A percentile compares a stretch with the other conserved stretches of the same genome.
phyloP scores from a whole-genome alignment of 106 monocot genomes.

The Allium fistulosum region DNA sequence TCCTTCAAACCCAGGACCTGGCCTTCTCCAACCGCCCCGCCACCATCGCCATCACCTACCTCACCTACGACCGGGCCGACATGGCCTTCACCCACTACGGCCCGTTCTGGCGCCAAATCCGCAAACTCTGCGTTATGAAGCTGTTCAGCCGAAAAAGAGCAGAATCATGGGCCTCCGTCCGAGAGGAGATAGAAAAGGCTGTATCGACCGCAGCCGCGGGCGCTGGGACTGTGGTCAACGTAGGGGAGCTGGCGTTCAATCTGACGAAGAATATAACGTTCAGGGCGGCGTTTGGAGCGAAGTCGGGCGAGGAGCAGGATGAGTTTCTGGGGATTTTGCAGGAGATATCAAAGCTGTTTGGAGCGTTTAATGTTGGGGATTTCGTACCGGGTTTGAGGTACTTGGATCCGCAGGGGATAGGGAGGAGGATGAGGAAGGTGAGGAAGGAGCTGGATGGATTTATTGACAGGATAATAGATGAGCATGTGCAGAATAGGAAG shows the following conservation, averaged over 20 bases:
- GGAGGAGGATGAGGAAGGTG: slow-evolving; percentile 37
- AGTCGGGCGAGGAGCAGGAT: slow-evolving; percentile 24
- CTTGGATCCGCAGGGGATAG: slow-evolving; percentile 65
- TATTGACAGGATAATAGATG: slow-evolving; percentile 81
- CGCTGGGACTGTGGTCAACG: slow-evolving; percentile 29
- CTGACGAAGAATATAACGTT: slow-evolving; percentile 77
- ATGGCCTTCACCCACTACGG: slow-evolving; percentile 99
- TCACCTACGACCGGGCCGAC: slow-evolving; percentile 88
- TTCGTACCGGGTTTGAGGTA: slow-evolving; percentile 74
- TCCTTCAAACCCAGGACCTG: slow-evolving; percentile 77
- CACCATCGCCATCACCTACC: slow-evolving; percentile 66
- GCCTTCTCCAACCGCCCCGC: slow-evolving; percentile 84
- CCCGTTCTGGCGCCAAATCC: slow-evolving; percentile 98
- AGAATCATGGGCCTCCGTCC: slow-evolving; percentile 82
- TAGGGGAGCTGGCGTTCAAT: slow-evolving; percentile 63
- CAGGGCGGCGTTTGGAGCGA: slow-evolving; percentile 71
- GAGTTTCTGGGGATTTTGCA: slow-evolving; percentile 36
- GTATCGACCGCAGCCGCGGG: slow-evolving; percentile 10
- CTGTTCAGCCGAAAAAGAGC: slow-evolving; percentile 92
- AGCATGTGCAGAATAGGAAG: slow-evolving; percentile 55
- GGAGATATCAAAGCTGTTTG: slow-evolving; percentile 90
- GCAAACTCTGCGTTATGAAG: slow-evolving; percentile 85
- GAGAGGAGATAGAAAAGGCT: slow-evolving; percentile 52
- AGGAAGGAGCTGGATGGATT: slow-evolving; percentile 49
- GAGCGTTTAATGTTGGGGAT: slow-evolving; percentile 82